A percentile compares a stretch with the other conserved stretches of the same genome.
Conservation (phyloP, 306 rosid species). For the Dalbergia cochinchinensis region DNA sequence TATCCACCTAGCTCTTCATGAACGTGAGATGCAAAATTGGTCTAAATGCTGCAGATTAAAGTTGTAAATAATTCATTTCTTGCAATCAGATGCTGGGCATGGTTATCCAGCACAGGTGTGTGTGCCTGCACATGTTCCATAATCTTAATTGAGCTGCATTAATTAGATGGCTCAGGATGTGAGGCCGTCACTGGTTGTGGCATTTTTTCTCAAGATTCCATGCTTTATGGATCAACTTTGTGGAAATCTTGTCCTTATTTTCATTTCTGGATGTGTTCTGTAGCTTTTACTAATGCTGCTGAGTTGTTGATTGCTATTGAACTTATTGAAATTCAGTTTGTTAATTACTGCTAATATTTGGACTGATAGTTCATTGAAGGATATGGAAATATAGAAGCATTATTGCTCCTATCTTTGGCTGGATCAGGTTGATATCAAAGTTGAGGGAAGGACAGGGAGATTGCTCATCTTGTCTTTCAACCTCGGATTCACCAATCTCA, state of each 20-base stretch:
- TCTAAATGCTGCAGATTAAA: slow-evolving; percentile 20
- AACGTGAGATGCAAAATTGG: slow-evolving; percentile 24
- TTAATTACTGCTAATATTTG: slow-evolving; percentile 9
- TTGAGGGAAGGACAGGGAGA: slow-evolving; percentile 12
- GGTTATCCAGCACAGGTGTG: slow-evolving; percentile 8
- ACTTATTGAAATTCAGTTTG: slow-evolving; percentile 5
- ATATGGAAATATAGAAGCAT: slow-evolving; percentile 21
- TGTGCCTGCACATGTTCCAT: slow-evolving; percentile 18
- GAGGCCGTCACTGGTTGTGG: neutral
- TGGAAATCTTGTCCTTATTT: slow-evolving; percentile 14
- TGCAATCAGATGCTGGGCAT: slow-evolving; percentile 26
- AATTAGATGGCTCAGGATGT: neutral
- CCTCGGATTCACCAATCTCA: slow-evolving; percentile 20
- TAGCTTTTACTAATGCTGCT: slow-evolving; percentile 11
- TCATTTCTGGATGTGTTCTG: slow-evolving; percentile 3
- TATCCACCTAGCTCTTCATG: slow-evolving; percentile 20
- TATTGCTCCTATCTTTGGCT: neutral
- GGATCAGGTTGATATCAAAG: neutral
- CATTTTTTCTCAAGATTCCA: neutral
- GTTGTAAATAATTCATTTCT: slow-evolving; percentile 14
- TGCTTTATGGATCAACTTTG: neutral
- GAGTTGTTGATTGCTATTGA: neutral
- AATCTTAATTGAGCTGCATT: neutral
- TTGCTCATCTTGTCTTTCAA: neutral
- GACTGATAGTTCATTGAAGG: neutral